Base-by-base conservation (phyloP, 441 rosid species). In the Francoa sonchifolia region DNA sequence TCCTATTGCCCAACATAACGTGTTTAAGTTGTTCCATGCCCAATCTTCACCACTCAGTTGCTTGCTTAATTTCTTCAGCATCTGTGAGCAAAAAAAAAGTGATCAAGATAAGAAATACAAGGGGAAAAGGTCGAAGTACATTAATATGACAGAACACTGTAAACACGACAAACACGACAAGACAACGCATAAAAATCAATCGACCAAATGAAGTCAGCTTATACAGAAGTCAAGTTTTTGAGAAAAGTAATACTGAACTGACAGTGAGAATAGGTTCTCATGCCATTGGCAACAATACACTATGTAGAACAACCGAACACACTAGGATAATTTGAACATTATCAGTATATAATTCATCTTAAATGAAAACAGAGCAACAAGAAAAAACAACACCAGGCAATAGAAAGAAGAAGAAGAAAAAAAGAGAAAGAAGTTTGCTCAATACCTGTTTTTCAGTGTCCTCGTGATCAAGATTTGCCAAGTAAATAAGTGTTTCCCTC, bases 1-100 rank as follows among this genome's bases (percentile, higher is more conserved):
- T 48, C 99, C 97, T 50, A 93, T 93, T 43, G 97, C 99, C 99
- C 99, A 93, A 71, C 99, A 93, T 42, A 93, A 65, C 2, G 99
- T 93, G 59, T 88, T 93, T 42, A 93, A 49, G 44, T 93, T 93
- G 65, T 93, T 93, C 99, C 97, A 84, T 21, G 83, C 78, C 96
- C 97, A 93, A 61, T 93, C 99, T 69, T 93, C 97, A 54, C 97
- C 94, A 50, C 75, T 84, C 69, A 84, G 57, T 66, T 88, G 99
- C 71, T 93, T 93, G 48, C 79, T 84, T 47, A 93, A 74, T 63
- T 93, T 93, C 77, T 71, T 82, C 54, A 93, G 57, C 97, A 93
- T 93, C 99, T 93, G 54, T 30, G 5, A 50, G 32, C 49, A 52
- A 27, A 34, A 22, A 39, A 13, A 40, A 40, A 2, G 10, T 21